These are phyloP conservation scores for Neurospora sublineolata DNA, from an alignment of 495 filamentous ascomycete genomes.

Conservation along the genomic window DNA sequence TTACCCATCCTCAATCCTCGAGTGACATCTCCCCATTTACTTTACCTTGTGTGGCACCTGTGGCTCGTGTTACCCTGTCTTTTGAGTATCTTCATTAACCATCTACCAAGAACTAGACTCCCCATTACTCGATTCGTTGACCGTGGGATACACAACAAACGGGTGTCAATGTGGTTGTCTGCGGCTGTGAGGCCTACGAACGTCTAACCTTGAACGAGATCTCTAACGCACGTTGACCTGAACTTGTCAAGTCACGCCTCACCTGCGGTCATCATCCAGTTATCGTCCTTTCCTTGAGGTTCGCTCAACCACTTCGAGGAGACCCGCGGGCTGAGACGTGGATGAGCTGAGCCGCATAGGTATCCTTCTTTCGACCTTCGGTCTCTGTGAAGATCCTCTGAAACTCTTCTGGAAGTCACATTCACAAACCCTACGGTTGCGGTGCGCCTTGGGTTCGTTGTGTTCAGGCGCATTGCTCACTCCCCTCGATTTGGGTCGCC, in stretches of 20 bases:
- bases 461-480: not conserved
- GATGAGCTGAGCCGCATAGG: not conserved
- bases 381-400: not conserved
- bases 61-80: not conserved
- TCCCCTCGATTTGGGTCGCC: not conserved
- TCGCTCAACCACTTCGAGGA: not conserved
- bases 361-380: not conserved
- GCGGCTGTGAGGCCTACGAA: not conserved
- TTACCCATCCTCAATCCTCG: not conserved
- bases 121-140: not conserved
- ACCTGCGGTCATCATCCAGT: not conserved
- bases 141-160: not conserved
- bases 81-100: not conserved
- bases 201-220: not conserved
- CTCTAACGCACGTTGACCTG: not conserved
- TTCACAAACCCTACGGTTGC: not conserved
- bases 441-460: not conserved
- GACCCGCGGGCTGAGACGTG: not conserved
- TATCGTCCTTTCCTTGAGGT: not conserved
- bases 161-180: not conserved
- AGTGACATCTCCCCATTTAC: not conserved
- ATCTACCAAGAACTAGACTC: not conserved
- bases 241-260: not conserved
- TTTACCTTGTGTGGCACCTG: not conserved
- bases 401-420: not conserved